These are phyloP conservation scores for Aquilaria agallochum DNA, from an alignment of 441 rosid genomes.

Conservation along the genomic window DNA sequence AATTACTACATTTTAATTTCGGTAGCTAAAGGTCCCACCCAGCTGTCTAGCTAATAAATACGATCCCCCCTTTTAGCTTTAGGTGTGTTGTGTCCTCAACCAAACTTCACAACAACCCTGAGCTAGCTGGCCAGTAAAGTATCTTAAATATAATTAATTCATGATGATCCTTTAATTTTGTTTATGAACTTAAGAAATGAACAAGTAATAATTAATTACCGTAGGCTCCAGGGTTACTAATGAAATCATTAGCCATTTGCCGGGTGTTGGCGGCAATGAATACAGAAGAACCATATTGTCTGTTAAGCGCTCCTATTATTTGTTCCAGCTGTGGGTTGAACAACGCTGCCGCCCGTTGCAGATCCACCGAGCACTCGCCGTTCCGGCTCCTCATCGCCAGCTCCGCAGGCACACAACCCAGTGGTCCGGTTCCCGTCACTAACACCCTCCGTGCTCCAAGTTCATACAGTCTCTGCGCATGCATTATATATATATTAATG, in stretches of 20 bases:
- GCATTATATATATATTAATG: background rate
- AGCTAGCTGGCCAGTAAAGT: background rate
- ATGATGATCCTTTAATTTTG: background rate
- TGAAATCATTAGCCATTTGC: conserved; percentile 15
- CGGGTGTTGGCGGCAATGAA: conserved; percentile 34
- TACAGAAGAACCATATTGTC: conserved; percentile 30
- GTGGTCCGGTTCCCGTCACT: conserved; percentile 48
- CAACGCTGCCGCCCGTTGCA: conserved; percentile 46
- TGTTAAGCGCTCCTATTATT: conserved; percentile 40
- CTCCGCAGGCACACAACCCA: conserved; percentile 45
- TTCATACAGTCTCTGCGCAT: conserved; percentile 30
- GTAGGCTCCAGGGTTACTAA: conserved; percentile 26
- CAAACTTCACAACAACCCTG: no score
- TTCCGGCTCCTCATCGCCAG: conserved; percentile 29
- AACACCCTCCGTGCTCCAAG: conserved; percentile 47
- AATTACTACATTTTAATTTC: background rate
- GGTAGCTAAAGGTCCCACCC: conserved; percentile 6
- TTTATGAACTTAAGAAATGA: background rate
- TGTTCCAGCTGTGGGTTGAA: conserved; percentile 43
- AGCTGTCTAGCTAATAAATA: background rate
- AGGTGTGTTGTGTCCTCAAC: background rate
- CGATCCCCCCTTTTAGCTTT: background rate
- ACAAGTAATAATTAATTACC: conserved; percentile 15
- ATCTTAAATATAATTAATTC: background rate
- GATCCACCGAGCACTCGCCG: conserved; percentile 41